Evolutionary conservation across 768 basidiomycete genomes (phyloP).

Genomic region (Tubosaeta sp.): DNA sequence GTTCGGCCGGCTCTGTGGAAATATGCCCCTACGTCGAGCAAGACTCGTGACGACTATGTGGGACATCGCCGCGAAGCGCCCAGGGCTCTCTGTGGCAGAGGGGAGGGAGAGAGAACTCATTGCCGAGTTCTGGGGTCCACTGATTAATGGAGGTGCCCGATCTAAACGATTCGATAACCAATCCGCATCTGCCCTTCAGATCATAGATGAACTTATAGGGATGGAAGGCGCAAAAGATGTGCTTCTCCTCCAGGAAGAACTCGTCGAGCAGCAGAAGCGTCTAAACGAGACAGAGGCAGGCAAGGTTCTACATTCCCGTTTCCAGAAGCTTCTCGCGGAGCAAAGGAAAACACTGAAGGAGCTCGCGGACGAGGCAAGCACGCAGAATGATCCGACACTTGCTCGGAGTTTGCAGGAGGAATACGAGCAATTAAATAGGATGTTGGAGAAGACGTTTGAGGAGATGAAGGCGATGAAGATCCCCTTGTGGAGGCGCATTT

Average conservation of each 20-base stretch:
- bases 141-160: neutral
- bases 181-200: neutral
- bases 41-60: constrained; percentile 37
- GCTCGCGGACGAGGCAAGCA: constrained; percentile 17
- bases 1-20: constrained; percentile 33
- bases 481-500: constrained; percentile 7
- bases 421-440: constrained; percentile 3
- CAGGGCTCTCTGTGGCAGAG: neutral
- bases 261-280: constrained; percentile 7
- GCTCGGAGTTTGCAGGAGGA: constrained; percentile 10
- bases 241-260: constrained; percentile 20
- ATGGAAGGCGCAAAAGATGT: neutral
- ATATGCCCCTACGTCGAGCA: constrained; percentile 4
- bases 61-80: constrained; percentile 14
- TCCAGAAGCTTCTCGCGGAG: constrained; percentile 15
- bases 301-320: constrained; percentile 13
- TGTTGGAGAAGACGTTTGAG: constrained; percentile 18
- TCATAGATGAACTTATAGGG: neutral
- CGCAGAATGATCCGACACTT: constrained; percentile 8
- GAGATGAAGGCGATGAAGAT: constrained; percentile 20
- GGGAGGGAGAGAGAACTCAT: neutral
- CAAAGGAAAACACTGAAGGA: constrained; percentile 12
- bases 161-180: neutral
- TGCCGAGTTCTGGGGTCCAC: neutral
- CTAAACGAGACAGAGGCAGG: constrained; percentile 23